phyloP scores from a whole-genome alignment of 441 rosid species.

The Pelargonium fulgidum region DNA sequence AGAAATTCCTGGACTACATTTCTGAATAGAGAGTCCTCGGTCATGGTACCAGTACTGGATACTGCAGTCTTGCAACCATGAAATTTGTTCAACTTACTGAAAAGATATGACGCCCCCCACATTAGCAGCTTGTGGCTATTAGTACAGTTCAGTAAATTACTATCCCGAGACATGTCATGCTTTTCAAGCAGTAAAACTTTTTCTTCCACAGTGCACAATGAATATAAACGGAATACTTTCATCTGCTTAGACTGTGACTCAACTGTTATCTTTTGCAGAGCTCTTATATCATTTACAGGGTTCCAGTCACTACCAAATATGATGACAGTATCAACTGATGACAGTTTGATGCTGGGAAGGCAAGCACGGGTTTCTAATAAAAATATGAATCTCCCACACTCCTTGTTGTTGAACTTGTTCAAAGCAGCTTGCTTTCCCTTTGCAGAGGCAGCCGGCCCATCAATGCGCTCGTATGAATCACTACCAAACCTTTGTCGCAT shows the following conservation, averaged over 20 bases:
- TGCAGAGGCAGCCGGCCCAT: slow-evolving; percentile 33
- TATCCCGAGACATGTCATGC: slow-evolving; percentile 44
- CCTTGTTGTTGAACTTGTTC: slow-evolving; percentile 57
- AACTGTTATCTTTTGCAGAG: slow-evolving; percentile 62
- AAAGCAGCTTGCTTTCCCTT: slow-evolving; percentile 51
- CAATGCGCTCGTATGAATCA: slow-evolving; percentile 74
- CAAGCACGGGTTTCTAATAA: slow-evolving; percentile 87
- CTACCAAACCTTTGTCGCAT: slow-evolving; percentile 69
- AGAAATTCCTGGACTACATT: slow-evolving; percentile 49
- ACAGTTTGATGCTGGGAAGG: slow-evolving; percentile 56
- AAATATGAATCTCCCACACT: slow-evolving; percentile 62
- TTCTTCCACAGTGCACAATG: slow-evolving; percentile 73
- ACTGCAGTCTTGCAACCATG: slow-evolving; percentile 29
- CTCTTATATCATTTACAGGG: slow-evolving; percentile 61
- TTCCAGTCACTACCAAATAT: slow-evolving; percentile 76
- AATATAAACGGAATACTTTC: slow-evolving; percentile 70
- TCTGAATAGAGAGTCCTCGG: slow-evolving; percentile 32
- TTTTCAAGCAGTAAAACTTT: slow-evolving; percentile 61
- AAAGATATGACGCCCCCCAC: slow-evolving; percentile 76
- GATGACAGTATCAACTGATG: slow-evolving; percentile 64
- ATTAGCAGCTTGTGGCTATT: slow-evolving; percentile 59
- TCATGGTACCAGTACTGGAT: slow-evolving; percentile 22
- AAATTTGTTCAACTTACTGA: slow-evolving; percentile 56
- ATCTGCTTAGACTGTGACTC: slow-evolving; percentile 53
- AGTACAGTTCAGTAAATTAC: slow-evolving; percentile 37